phyloP scores from a whole-genome alignment of 1,139 yeast species.

The Taiozyma sp. region DNA sequence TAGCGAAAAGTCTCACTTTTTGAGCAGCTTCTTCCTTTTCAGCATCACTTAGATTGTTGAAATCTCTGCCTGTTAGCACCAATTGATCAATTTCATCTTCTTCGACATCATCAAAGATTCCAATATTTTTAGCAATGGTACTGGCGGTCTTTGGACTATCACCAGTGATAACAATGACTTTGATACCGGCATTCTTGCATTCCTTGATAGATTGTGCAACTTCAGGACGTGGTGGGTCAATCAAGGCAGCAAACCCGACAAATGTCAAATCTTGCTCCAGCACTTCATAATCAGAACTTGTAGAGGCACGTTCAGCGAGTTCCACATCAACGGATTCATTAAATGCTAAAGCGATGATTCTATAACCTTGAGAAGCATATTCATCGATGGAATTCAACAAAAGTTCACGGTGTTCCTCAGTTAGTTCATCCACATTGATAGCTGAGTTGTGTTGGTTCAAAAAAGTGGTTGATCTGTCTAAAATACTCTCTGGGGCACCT shows the following conservation, averaged over 20 bases:
- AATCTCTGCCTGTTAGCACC: constrained; percentile 46
- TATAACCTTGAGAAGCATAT: constrained; percentile 61
- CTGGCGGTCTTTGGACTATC: constrained; percentile 50
- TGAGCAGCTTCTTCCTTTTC: constrained; percentile 61
- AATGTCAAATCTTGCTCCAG: constrained; percentile 50
- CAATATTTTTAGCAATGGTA: constrained; percentile 47
- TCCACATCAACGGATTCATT: constrained; percentile 26
- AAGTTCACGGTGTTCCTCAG: constrained; percentile 11
- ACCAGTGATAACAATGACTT: constrained; percentile 50
- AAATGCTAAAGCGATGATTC: constrained; percentile 69
- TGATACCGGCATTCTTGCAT: constrained; percentile 47
- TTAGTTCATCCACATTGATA: constrained; percentile 24
- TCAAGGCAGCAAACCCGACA: constrained; percentile 45
- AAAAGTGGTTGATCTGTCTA: constrained; percentile 35
- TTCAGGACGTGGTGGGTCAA: constrained; percentile 52
- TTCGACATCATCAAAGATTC: constrained; percentile 35
- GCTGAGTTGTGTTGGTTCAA: constrained; percentile 27
- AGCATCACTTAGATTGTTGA: constrained; percentile 46
- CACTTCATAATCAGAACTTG: constrained; percentile 37
- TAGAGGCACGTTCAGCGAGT: constrained; percentile 23
- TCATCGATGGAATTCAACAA: constrained; percentile 35
- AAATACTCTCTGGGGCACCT: constrained; percentile 49
- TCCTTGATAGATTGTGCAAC: constrained; percentile 38
- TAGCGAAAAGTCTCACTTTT: constrained; percentile 43
- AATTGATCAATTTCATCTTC: constrained; percentile 36